Base-by-base conservation (phyloP, 2,329 filamentous ascomycete genomes). In the Neocatenulostroma microsporum region DNA sequence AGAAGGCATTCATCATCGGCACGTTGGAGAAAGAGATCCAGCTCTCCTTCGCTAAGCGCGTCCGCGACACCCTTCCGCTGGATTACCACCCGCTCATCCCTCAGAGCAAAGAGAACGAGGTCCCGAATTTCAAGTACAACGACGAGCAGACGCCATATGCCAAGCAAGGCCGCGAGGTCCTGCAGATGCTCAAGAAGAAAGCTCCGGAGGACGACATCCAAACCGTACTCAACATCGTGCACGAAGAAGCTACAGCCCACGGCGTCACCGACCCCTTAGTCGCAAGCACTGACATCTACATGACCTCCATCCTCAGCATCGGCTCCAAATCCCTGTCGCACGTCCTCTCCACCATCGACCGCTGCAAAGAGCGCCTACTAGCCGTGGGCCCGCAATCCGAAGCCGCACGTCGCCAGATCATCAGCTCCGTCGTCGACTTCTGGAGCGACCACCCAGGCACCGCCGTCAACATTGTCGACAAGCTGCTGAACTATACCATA, bases 291-390 rank as follows among this genome's bases (percentile, higher is more conserved):
- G 91, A 96, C 57, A 87, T 87, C 26, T 94, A 94, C 55, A 80
- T 94, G 55, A 98, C 89, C 1, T 80, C 85, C 14, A 88, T 98
- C 48, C 91, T 89, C 66, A 91, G 80, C 63, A 80, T 95, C 32
- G 91, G 91, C 29, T 88, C 85, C 46, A 98, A 98, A 63, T 95
- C 89, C 0, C 76, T 98, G 20, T 95, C 88, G 10, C 91, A 98
- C 61, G 86, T 95, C 3, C 76, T 98, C 12, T 93, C 88, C 7
- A 94, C 84, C 60, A 94, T 98, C 47, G 91, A 98, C 62, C 82
- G 91, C 40, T 89, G 83, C 64, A 94, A 94, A 64, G 84, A 89
- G 37, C 80, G 87, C 20, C 77, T 98, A 1, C 69, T 94, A 2
- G 79, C 83, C 40, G 80, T 89, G 24, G 86, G 85, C 1, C 72